A percentile compares a stretch with the other conserved stretches of the same genome.
phyloP scores from a whole-genome alignment of 2,329 filamentous ascomycete species.

The Verticillium longisporum region DNA sequence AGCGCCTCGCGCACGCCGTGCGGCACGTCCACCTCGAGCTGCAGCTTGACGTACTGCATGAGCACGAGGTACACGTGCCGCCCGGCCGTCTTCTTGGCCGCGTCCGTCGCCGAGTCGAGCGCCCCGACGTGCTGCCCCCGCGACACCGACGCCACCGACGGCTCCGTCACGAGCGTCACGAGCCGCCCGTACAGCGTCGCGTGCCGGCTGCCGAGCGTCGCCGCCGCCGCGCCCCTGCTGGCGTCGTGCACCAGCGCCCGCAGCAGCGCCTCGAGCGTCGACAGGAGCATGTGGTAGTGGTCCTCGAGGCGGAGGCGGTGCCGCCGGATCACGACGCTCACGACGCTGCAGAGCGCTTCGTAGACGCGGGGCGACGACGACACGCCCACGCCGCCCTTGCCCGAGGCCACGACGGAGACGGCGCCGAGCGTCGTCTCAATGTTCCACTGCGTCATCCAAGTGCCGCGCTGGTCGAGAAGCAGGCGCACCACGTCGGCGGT shows the following conservation, averaged over 20 bases:
- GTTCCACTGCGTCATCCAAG: slow-evolving; percentile 51
- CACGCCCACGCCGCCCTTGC: slow-evolving; percentile 3
- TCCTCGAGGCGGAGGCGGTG: slow-evolving; percentile 56
- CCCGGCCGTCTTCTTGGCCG: slow-evolving; percentile 53
- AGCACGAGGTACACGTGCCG: slow-evolving; percentile 56
- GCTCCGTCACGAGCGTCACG: slow-evolving; percentile 53
- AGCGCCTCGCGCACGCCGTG: slow-evolving; percentile 46
- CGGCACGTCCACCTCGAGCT: slow-evolving; percentile 48
- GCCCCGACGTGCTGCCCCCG: slow-evolving; percentile 33
- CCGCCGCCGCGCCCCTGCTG: slow-evolving; percentile 11
- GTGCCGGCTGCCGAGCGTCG: slow-evolving; percentile 27
- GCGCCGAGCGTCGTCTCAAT: slow-evolving; percentile 45
- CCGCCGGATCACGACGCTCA: slow-evolving; percentile 50
- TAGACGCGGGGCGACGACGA: slow-evolving; percentile 29
- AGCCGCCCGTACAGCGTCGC: slow-evolving; percentile 48
- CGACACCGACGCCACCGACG: slow-evolving; percentile 47
- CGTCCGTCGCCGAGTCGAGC: slow-evolving; percentile 54
- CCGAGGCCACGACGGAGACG: slow-evolving; percentile 25
- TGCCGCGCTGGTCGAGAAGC: slow-evolving; percentile 43
- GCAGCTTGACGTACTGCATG: slow-evolving; percentile 53
- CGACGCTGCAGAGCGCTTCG: slow-evolving; percentile 42
- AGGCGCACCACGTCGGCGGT: slow-evolving; percentile 33
- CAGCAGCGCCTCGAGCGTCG: slow-evolving; percentile 49
- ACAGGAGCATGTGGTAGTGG: slow-evolving; percentile 52
- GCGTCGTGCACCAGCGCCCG: slow-evolving; percentile 39